These are phyloP conservation scores for Eleusine indica DNA, from an alignment of 176 grass and related monocot species.

Conservation along the genomic window DNA sequence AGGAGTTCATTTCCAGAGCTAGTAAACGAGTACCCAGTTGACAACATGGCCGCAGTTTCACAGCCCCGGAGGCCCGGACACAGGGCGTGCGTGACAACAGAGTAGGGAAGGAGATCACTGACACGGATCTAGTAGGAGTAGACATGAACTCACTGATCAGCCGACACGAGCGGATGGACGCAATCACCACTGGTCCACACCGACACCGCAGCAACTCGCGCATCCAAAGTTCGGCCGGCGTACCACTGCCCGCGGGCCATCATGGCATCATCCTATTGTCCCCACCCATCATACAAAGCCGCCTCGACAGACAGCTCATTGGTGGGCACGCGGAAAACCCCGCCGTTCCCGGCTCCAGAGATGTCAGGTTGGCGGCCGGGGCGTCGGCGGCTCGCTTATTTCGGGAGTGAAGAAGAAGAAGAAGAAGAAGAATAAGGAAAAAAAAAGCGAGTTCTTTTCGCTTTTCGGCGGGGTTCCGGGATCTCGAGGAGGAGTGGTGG, in stretches of 20 bases:
- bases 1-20: background rate
- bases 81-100: background rate
- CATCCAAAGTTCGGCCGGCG: background rate
- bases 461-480: background rate
- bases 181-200: background rate
- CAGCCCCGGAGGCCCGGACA: constrained; percentile 1
- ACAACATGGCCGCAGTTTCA: background rate
- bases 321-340: background rate
- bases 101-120: background rate
- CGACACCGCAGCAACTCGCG: background rate
- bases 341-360: background rate
- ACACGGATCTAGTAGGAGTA: background rate
- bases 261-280: background rate
- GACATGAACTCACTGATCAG: background rate
- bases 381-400: background rate
- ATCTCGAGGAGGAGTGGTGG: background rate
- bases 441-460: background rate
- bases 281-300: background rate
- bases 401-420: background rate
- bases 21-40: no score
- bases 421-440: no score
- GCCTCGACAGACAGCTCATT: constrained; percentile 22
- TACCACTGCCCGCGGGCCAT: background rate
- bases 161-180: background rate
- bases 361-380: background rate